Percentiles rank a stretch among this genome's conserved stretches.
Evolutionary conservation across 2,329 filamentous ascomycete species (phyloP).

Genomic region (Diaporthe helianthi): DNA sequence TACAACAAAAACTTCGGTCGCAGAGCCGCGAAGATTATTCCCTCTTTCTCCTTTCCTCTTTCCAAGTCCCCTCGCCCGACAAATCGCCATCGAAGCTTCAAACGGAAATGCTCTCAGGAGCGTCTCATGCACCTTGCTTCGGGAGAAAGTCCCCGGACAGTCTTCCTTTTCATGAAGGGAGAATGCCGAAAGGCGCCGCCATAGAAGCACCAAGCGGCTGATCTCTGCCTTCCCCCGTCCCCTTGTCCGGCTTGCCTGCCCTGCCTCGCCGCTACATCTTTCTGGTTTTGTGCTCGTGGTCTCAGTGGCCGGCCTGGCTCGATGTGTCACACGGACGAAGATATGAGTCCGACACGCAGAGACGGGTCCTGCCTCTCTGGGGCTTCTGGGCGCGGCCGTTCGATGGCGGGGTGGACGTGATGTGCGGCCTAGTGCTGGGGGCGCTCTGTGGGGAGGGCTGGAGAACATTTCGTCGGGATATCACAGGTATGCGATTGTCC

Average conservation of each 20-base stretch:
- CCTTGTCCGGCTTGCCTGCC: slow-evolving; percentile 47
- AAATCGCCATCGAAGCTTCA: slow-evolving; percentile 99
- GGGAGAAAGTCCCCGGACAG: slow-evolving; percentile 99
- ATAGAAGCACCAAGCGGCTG: slow-evolving; percentile 96
- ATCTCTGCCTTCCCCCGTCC: slow-evolving; percentile 68
- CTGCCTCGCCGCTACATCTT: slow-evolving; percentile 41
- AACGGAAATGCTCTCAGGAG: slow-evolving; percentile 69
- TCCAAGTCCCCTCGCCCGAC: slow-evolving; percentile 88
- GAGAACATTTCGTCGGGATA: slow-evolving; percentile 84
- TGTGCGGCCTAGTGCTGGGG: slow-evolving; percentile 47
- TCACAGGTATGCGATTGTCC: slow-evolving; percentile 99
- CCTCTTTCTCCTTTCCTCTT: slow-evolving; percentile 42
- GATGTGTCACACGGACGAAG: slow-evolving; percentile 72
- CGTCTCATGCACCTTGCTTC: slow-evolving; percentile 69
- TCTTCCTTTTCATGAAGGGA: slow-evolving; percentile 47
- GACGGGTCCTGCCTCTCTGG: slow-evolving; percentile 36
- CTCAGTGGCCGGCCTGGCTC: slow-evolving; percentile 32
- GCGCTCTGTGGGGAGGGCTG: slow-evolving; percentile 58
- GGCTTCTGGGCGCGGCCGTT: slow-evolving; percentile 39
- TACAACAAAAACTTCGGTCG: slow-evolving; percentile 32
- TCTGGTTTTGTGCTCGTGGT: slow-evolving; percentile 37
- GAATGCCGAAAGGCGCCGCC: slow-evolving; percentile 98
- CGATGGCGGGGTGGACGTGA: slow-evolving; percentile 50
- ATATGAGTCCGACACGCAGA: slow-evolving; percentile 79
- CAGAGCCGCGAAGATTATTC: slow-evolving; percentile 34